Conservation (phyloP, 257 asterid genomes). For the Ilex aquifolium region DNA sequence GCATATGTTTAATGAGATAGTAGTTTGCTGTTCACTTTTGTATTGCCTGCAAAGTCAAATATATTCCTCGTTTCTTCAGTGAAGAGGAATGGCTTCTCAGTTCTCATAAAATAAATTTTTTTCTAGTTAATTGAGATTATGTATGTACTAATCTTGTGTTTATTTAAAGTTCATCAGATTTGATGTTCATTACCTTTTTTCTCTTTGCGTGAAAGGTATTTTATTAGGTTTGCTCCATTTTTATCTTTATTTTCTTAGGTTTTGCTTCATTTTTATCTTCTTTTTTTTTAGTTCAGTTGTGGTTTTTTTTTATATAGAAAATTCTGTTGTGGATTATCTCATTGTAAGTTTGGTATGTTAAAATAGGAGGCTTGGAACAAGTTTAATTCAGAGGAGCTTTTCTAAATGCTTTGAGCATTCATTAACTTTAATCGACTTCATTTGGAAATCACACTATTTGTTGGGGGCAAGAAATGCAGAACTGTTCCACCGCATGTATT, state of each 20-base stretch:
- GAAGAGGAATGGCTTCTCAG: no score
- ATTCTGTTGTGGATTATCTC: conserved; percentile 8
- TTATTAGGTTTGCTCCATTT: not conserved
- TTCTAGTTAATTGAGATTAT: no score
- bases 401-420: conserved; percentile 39
- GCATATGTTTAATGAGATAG: no score
- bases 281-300: not conserved
- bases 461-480: conserved; percentile 14
- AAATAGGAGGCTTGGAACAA: conserved; percentile 97
- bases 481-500: conserved; percentile 9
- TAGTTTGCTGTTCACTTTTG: no score
- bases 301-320: not conserved
- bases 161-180: not conserved
- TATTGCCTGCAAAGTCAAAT: no score
- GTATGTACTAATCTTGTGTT: no score
- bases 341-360: conserved; percentile 19
- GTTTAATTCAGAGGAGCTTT: conserved; percentile 99
- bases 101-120: no score
- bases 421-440: conserved; percentile 21
- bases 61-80: no score
- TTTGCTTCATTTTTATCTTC: not conserved
- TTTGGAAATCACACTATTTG: conserved; percentile 16
- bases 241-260: not conserved
- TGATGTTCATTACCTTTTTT: not conserved
- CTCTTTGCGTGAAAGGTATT: not conserved